Base-by-base conservation (phyloP, 345 rosid species). In the Carallia pectinifolia region DNA sequence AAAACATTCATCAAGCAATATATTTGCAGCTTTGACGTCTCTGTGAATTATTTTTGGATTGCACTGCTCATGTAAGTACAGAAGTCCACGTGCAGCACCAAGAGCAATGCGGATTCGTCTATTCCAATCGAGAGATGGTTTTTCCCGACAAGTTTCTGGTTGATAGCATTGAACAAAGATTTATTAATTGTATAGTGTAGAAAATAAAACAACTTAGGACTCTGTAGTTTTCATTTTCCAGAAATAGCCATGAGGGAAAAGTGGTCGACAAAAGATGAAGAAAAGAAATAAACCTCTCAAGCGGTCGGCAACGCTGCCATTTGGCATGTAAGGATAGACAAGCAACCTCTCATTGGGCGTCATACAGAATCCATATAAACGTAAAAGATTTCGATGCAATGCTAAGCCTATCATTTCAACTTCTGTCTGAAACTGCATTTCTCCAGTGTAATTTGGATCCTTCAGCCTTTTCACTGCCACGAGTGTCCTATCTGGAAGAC, bases 341-440 rank as follows among this genome's bases (percentile, higher is more conserved):
- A 95, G 96, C 89, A 95, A 61, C 69, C 97, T 86, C 79, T 92
- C 99, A 37, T 87, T 88, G 0, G 82, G 61, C 0, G 96, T 92
- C 99, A 92, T 77, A 64, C 99, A 95, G 78, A 95, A 92, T 58
- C 97, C 99, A 74, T 85, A 89, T 6, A 95, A 74, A n/a, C 87
- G 88, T 70, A 95, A 74, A 44, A 95, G 92, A 78, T 95, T 95
- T 38, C 96, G 85, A 62, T 95, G 97, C 80, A 91, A 82, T 39
- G 99, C 97, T 79, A 95, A 86, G 27, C 99, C 97, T 72, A 95
- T 95, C 97, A 92, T 90, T 76, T 95, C 97, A 3, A 95, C 97
- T 79, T 95, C 97, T 2, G 98, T 94, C 78, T 91, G 99, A 67
- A 94, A 94, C 90, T 94, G 97, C 69, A 87, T 78, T 84, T 95